These are phyloP conservation scores for Leptographium radiaticola DNA, from an alignment of 2,329 filamentous ascomycete species.

Conservation along the genomic window DNA sequence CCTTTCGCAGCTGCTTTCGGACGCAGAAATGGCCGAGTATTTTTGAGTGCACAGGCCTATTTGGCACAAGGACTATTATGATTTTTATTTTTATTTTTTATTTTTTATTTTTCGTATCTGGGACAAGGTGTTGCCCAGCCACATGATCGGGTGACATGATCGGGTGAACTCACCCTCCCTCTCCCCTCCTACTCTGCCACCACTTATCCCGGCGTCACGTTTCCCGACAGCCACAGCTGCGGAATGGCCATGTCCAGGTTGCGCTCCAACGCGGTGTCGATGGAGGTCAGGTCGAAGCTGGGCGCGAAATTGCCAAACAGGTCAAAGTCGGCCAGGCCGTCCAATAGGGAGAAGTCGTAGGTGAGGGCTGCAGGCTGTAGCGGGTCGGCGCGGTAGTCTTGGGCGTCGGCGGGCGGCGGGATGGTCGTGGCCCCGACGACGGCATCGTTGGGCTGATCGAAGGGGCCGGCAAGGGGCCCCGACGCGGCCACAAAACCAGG, in stretches of 20 bases:
- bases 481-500: too few relatives aligned
- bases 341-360: constrained; percentile 15
- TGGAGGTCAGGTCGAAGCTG: constrained; percentile 37
- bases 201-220: too few relatives aligned
- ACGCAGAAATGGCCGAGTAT: constrained; percentile 9
- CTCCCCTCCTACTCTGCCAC: too few relatives aligned
- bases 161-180: too few relatives aligned
- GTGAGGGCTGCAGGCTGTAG: not conserved
- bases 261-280: constrained; percentile 40
- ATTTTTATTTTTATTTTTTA: not conserved
- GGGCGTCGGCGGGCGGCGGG: too few relatives aligned
- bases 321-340: constrained; percentile 32
- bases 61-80: not conserved
- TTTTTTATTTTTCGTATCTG: too few relatives aligned
- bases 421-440: not conserved
- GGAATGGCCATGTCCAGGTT: constrained; percentile 41
- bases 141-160: too few relatives aligned
- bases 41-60: too few relatives aligned
- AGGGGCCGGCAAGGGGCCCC: not conserved
- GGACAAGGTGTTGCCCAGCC: too few relatives aligned
- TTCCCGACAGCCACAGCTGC: constrained; percentile 26
- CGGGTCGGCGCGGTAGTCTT: not conserved
- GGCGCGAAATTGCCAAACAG: constrained; percentile 43
- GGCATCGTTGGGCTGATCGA: not conserved
- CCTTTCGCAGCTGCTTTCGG: constrained; percentile 17